Evolutionary conservation across 768 basidiomycete genomes (phyloP).

Genomic region (Amanita phalloides): DNA sequence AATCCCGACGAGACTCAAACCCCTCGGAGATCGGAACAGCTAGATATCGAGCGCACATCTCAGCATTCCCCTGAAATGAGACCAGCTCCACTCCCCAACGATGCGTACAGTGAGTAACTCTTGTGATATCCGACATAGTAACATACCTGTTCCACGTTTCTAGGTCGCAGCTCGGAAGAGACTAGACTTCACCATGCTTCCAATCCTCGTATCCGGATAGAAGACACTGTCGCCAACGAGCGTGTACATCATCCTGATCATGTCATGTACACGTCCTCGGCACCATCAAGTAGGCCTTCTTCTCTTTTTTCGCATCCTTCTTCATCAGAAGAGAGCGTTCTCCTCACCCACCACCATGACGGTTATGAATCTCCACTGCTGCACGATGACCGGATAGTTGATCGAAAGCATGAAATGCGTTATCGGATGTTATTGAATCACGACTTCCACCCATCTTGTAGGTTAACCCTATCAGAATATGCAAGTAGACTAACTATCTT

Average conservation of each 20-base stretch:
- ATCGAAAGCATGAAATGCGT: conserved; percentile 47
- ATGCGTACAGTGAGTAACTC: neutral
- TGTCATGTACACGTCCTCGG: neutral
- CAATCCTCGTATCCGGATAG: neutral
- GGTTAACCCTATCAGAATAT: conserved; percentile 15
- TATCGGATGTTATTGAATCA: conserved; percentile 61
- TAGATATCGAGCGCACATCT: conserved; percentile 10
- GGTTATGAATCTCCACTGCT: conserved; percentile 35
- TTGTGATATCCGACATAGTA: neutral
- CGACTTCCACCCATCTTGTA: conserved; percentile 59
- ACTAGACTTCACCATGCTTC: neutral
- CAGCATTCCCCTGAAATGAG: conserved; percentile 24
- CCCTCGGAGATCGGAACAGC: neutral
- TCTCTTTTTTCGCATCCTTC: conserved; percentile 18
- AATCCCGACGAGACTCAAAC: conserved; percentile 13
- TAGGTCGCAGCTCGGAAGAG: conserved; percentile 3
- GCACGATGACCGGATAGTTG: conserved; percentile 26
- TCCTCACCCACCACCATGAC: conserved; percentile 9
- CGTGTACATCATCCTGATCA: neutral
- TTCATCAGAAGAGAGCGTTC: conserved; percentile 13
- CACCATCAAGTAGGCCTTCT: conserved; percentile 14
- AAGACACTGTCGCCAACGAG: neutral
- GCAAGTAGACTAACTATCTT: neutral
- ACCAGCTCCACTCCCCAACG: conserved; percentile 14
- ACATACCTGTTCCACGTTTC: neutral